phyloP scores from a whole-genome alignment of 1,139 yeast genomes.

The Diutina pseudorugosa region DNA sequence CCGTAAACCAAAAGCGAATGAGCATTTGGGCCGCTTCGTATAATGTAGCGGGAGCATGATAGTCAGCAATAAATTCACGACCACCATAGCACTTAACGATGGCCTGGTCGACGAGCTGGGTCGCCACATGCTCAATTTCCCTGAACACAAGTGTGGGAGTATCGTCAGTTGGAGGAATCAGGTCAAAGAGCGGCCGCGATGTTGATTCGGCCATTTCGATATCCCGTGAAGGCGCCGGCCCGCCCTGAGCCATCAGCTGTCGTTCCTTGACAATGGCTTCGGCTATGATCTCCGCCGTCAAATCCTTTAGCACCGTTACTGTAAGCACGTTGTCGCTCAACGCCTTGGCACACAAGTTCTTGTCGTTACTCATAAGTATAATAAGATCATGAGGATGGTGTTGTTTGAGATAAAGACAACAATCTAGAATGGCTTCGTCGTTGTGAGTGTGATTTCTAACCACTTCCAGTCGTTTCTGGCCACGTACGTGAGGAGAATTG shows the following conservation, averaged over 20 bases:
- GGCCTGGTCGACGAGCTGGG: constrained; percentile 38
- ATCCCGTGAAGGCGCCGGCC: neutral
- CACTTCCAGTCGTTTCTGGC: constrained; percentile 51
- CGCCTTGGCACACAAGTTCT: constrained; percentile 71
- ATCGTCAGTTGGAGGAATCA: neutral
- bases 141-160: constrained; percentile 11
- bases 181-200: constrained; percentile 2
- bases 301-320: constrained; percentile 44
- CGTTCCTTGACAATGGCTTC: constrained; percentile 19
- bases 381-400: constrained; percentile 33
- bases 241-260: constrained; percentile 13
- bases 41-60: constrained; percentile 20
- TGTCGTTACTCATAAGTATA: constrained; percentile 67
- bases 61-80: constrained; percentile 34
- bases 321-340: constrained; percentile 56
- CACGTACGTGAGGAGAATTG: constrained; percentile 38
- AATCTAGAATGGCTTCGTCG: constrained; percentile 81
- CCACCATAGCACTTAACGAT: constrained; percentile 46
- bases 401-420: constrained; percentile 55
- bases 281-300: constrained; percentile 54
- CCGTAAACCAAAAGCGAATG: constrained; percentile 42
- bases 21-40: constrained; percentile 30
- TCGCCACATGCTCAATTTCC: constrained; percentile 31
- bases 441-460: constrained; percentile 31
- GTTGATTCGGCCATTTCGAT: constrained; percentile 5